Evolutionary conservation across 257 asterid genomes (phyloP), one percentile per base, ranked within the genome.

Genomic region (Leonotis leonurus): DNA sequence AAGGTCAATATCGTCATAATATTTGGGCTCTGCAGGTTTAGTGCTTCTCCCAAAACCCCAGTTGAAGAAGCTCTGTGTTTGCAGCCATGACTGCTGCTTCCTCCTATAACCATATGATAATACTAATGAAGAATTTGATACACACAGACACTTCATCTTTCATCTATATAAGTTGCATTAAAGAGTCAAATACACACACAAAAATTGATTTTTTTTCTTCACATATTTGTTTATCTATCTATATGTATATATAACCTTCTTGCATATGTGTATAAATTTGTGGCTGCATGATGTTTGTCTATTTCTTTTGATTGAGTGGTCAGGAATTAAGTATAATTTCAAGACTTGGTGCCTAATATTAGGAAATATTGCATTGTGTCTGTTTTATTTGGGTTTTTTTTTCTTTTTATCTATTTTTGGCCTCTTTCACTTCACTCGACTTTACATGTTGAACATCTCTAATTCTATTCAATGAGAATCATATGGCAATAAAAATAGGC

Each of bases 1-100:
- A 60, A 84, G 91, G 44, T 79, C 81, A 67, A 79, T 53, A 40
- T 78, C 74, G 54, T 81, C 77, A 69, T 82, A 71, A 39, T 89
- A 86, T 39, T 76, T 70, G 3, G 83, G 78, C 60, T 77, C 80
- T 56, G 85, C 69, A 12, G 65, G 72, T 53, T 49, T 77, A 55
- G 64, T 81, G 56, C 70, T 81, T 59, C 51, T 75, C 37, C 94
- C 94, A 33, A 89, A 84, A 57, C 78, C 73, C 95, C 97, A 86
- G 1, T 76, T 77, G 70, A 89, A 86, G 4, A 86, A 75, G 81
- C 77, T 79, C 53, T 62, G 68, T 16, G 88, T 77, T n/a, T n/a
- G n/a, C n/a, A n/a, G n/a, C 25, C 56, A 58, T 59, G 69, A 6
- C 3, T 5, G 4, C 26, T 60, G 58, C 39, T 72, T 73, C 68